Evolutionary conservation across 2,329 filamentous ascomycete genomes (phyloP).

Genomic region (Colletotrichum aenigma): DNA sequence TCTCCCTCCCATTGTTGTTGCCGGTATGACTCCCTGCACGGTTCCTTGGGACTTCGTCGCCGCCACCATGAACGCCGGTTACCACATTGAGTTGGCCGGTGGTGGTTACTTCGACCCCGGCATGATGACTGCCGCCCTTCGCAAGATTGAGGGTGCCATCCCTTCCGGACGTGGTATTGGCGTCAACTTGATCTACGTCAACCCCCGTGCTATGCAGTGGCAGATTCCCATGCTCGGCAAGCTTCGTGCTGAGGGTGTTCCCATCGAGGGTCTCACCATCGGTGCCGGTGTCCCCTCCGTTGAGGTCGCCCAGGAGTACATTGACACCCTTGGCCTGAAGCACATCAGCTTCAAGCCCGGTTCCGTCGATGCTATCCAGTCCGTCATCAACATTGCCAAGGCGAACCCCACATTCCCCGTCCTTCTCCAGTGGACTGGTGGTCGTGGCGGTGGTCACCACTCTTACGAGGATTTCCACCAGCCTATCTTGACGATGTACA

Average conservation of each 20-base stretch:
- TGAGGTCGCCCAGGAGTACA: constrained; percentile 92
- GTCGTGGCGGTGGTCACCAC: constrained; percentile 91
- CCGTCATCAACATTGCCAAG: constrained; percentile 90
- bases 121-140: constrained; percentile 81
- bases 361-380: constrained; percentile 84
- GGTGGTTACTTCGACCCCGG: constrained; percentile 88
- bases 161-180: constrained; percentile 87
- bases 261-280: constrained; percentile 90
- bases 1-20: constrained; percentile 85
- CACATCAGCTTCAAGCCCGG: constrained; percentile 96
- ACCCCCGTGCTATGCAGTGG: constrained; percentile 88
- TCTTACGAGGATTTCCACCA: constrained; percentile 96
- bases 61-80: constrained; percentile 93
- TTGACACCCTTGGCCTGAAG: constrained; percentile 88
- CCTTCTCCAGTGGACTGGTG: constrained; percentile 93
- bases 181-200: constrained; percentile 90
- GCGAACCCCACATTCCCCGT: constrained; percentile 95
- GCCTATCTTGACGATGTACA: constrained; percentile 89
- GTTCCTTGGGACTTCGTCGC: constrained; percentile 92
- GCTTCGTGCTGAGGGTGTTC: constrained; percentile 82
- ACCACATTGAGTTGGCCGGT: constrained; percentile 88
- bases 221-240: constrained; percentile 85
- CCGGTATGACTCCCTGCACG: constrained; percentile 91
- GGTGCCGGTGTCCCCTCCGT: constrained; percentile 93
- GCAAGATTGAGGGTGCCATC: constrained; percentile 84